Evolutionary conservation across 2,329 filamentous ascomycete species (phyloP), one percentile per base, ranked within the genome.

Genomic region (Paecilomyces sp.): DNA sequence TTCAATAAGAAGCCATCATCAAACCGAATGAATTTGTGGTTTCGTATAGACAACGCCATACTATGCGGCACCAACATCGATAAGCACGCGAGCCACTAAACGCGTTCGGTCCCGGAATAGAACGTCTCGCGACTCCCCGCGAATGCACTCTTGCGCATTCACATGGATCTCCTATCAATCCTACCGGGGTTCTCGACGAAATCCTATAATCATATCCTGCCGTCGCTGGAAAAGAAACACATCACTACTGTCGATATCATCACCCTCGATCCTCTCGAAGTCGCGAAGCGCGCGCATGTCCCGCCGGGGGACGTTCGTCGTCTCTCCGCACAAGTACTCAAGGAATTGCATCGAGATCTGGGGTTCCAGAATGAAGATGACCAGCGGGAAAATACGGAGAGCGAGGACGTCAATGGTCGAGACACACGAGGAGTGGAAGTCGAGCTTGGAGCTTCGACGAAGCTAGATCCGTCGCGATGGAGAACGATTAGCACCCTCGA

Each of bases 231-330:
- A 77, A 85, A 85, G 72, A 86, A 90, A 67, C 81, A 82, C 57
- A 80, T 99, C 71, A 89, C 89, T 28, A 90, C 89, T 33, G 87
- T 86, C 67, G 94, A 99, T 72, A 83, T 99, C 55, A 82, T 99
- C 68, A 90, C 90, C 2, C 86, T 95, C 63, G 90, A 96, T 70
- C 83, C 88, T 3, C 81, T 87, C 62, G 89, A 96, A 70, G 85
- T 97, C 64, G 91, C 91, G 60, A 94, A 90, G 78, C 88, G 91
- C 72, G 92, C 92, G 56, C 87, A 88, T 64, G 81, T 96, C 18
- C 91, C 93, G 2, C 80, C 93, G 7, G 82, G 88, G 47, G 91
- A 97, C 70, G 81, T 97, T 66, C 89, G 88, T 74, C 85, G 87
- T 62, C 80, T 97, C 36, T 83, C 85, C 63, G 81, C 83, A 59